Base-by-base conservation (phyloP, 1,284 basidiomycete genomes). In the Ceraceosorus guamensis region DNA sequence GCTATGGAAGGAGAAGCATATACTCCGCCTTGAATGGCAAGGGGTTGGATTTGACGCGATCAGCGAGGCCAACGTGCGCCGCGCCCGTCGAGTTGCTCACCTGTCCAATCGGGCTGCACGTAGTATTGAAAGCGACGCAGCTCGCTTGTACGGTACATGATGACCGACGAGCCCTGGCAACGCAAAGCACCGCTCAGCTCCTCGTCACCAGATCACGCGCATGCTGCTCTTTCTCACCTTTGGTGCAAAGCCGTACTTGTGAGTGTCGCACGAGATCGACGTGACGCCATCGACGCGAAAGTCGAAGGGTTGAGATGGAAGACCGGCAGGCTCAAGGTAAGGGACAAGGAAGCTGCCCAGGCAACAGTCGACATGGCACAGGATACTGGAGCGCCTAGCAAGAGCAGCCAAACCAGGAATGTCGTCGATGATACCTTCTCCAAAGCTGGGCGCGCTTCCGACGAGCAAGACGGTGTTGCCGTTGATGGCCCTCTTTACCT, bases 401-500 rank as follows among this genome's bases (percentile, higher is more conserved):
- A 98, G 81, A 45, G 80, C 80, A 11, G 84, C 87, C 6, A 98
- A 84, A 1, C 82, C 84, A 11, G 84, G 81, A 55, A 98, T 96
- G 60, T 93, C 86, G 76, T 97, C 91, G 16, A 77, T 68, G 61
- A 75, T 69, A n/a, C 75, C 76, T 52, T 73, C 72, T 31, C 70
- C 67, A 53, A 75, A 75, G 79, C 93, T 95, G 72, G 93, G 82
- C 3, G 88, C 85, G 2, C 89, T 92, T 6, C 90, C 91, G 46
- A 91, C 89, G 52, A 95, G 78, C 86, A 91, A 59, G 49, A 75
- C 63, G n/a, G 73, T 76, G 54, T 75, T 69, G 48, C 46, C 18
- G 54, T 69, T 76, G 62, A 76, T 72, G n/a, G 72, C 68, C 49
- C 91, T 83, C 59, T 81, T 83, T 56, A 97, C 86, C 33, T 81